Percentiles rank a stretch among this genome's conserved stretches.
phyloP scores from a whole-genome alignment of 257 asterid genomes.

The Haberlea rhodopensis region DNA sequence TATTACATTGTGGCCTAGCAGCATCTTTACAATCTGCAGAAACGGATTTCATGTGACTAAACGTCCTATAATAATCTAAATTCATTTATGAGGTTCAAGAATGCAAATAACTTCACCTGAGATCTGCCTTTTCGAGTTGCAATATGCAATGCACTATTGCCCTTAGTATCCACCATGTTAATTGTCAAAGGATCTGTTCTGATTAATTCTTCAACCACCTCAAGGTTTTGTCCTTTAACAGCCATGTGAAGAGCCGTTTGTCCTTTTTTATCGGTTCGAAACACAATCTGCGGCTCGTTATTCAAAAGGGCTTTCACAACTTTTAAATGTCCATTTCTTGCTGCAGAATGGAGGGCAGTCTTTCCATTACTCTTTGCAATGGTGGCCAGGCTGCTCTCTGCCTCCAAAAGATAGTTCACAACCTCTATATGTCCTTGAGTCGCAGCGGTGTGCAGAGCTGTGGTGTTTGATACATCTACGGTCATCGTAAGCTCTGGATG shows the following conservation, averaged over 20 bases:
- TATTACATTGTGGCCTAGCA: slow-evolving; percentile 25
- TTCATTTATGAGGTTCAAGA: background rate
- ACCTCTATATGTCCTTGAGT: slow-evolving; percentile 54
- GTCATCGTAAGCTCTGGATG: slow-evolving; percentile 63
- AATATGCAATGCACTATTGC: slow-evolving; percentile 47
- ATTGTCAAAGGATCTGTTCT: slow-evolving; percentile 34
- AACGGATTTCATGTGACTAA: background rate
- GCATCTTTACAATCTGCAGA: slow-evolving; percentile 37
- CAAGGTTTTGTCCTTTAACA: slow-evolving; percentile 45
- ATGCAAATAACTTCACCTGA: slow-evolving; percentile 34
- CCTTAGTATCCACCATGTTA: slow-evolving; percentile 49
- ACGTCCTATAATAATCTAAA: background rate
- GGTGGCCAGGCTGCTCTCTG: slow-evolving; percentile 47
- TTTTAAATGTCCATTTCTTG: slow-evolving; percentile 46
- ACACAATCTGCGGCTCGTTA: slow-evolving; percentile 38
- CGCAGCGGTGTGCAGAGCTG: slow-evolving; percentile 55
- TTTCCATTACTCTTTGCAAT: slow-evolving; percentile 56
- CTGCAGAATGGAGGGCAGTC: slow-evolving; percentile 51
- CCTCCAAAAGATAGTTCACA: slow-evolving; percentile 45
- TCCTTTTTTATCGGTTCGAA: slow-evolving; percentile 48
- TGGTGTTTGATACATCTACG: slow-evolving; percentile 53
- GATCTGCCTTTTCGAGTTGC: slow-evolving; percentile 51
- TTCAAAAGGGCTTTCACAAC: slow-evolving; percentile 43
- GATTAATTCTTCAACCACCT: slow-evolving; percentile 43
- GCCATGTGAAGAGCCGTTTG: slow-evolving; percentile 68